Conservation (phyloP, 2,329 filamentous ascomycete genomes). For the Ceratocystis huliohia region DNA sequence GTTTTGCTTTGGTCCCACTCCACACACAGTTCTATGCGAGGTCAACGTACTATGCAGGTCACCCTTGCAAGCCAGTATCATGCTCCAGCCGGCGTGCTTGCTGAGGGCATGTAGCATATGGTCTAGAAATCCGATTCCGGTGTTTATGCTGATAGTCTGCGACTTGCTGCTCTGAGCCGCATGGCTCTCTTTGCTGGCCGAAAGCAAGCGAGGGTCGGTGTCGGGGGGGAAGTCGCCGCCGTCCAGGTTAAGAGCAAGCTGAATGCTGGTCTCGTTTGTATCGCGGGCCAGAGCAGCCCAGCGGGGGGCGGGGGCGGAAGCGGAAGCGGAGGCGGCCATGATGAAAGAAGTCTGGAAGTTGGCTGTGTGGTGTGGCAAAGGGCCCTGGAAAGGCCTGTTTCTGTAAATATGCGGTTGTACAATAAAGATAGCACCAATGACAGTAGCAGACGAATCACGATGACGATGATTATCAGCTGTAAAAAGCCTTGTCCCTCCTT, state of each 20-base stretch:
- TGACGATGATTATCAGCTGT: neutral
- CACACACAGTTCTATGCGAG: neutral
- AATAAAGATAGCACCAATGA: neutral
- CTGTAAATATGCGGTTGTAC: neutral
- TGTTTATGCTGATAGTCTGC: constrained; percentile 78
- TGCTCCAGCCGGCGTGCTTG: constrained; percentile 90
- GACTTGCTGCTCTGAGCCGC: constrained; percentile 73
- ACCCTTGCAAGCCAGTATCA: constrained; percentile 69
- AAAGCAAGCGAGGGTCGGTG: constrained; percentile 42
- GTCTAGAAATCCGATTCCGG: constrained; percentile 93
- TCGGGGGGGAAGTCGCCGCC: constrained; percentile 64
- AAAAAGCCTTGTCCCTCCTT: neutral
- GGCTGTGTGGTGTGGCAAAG: neutral
- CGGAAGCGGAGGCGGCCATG: constrained; percentile 7
- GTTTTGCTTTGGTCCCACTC: neutral
- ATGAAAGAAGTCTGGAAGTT: neutral
- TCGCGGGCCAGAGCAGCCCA: constrained; percentile 71
- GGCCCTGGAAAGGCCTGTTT: neutral
- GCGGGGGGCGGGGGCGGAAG: constrained; percentile 33
- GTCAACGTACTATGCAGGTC: constrained; percentile 69
- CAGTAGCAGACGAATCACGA: neutral
- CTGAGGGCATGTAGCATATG: constrained; percentile 97
- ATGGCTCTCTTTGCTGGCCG: constrained; percentile 45
- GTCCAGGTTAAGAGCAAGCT: constrained; percentile 83
- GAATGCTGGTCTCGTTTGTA: constrained; percentile 97